Conservation (phyloP, 441 rosid genomes). For the Bocquillonia castaneifolia region DNA sequence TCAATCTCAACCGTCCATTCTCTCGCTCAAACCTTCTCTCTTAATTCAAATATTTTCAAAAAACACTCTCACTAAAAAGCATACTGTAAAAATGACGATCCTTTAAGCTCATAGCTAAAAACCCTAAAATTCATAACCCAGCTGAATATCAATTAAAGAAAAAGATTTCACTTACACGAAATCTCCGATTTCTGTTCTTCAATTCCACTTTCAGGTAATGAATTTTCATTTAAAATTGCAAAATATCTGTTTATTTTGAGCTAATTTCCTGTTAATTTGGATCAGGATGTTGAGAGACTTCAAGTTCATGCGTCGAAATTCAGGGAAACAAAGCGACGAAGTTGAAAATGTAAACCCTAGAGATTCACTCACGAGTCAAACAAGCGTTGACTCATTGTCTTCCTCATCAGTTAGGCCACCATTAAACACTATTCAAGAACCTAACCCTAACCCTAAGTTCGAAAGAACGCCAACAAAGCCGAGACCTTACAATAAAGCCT, state of each 20-base stretch:
- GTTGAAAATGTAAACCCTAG: conserved; percentile 66
- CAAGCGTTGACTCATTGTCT: conserved; percentile 35
- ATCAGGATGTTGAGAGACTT: conserved; percentile 66
- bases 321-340: conserved; percentile 51
- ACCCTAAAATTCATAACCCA: neutral
- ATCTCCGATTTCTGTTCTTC: conserved; percentile 41
- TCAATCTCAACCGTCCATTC: conserved; percentile 56
- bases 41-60: conserved; percentile 15
- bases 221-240: neutral
- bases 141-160: conserved; percentile 10
- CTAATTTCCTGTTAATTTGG: neutral
- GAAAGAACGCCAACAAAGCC: conserved; percentile 73
- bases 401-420: conserved; percentile 45
- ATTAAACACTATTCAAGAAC: conserved; percentile 46
- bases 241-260: neutral
- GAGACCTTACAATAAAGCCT: conserved; percentile 43
- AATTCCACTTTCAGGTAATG: conserved; percentile 46
- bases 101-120: neutral
- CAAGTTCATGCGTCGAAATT: conserved; percentile 58
- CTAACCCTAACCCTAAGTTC: conserved; percentile 27
- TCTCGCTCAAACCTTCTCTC: neutral
- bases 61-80: neutral
- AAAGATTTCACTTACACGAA: conserved; percentile 19
- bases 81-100: neutral
- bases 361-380: conserved; percentile 41